Evolutionary conservation across 345 rosid species (phyloP).

Genomic region (Eucalyptus coolabah): DNA sequence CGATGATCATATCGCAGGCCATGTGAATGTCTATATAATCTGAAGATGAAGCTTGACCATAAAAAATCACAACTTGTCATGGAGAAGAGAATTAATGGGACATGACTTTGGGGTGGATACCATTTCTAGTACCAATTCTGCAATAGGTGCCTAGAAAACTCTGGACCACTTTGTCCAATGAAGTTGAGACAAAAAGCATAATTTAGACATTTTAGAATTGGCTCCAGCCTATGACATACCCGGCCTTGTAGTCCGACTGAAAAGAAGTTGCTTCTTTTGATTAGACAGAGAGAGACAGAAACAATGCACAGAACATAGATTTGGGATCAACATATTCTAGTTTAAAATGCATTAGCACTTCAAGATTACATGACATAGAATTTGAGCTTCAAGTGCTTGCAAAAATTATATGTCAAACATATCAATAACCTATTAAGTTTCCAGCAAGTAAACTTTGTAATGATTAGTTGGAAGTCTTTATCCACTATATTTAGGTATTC

Average conservation of each 20-base stretch:
- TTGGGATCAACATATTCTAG: not conserved
- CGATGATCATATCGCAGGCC: too few relatives aligned
- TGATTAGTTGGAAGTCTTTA: not conserved
- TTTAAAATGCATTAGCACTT: not conserved
- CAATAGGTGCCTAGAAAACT: not conserved
- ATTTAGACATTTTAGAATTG: not conserved
- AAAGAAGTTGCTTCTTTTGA: not conserved
- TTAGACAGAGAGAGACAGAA: too few relatives aligned
- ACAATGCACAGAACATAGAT: not conserved
- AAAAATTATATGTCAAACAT: not conserved
- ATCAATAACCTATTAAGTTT: too few relatives aligned
- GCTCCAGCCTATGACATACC: not conserved
- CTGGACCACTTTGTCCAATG: not conserved
- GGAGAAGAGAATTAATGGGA: not conserved
- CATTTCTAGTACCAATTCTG: too few relatives aligned
- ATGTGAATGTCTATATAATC: not conserved
- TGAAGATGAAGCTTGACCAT: not conserved
- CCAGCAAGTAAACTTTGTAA: too few relatives aligned
- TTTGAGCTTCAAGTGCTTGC: not conserved
- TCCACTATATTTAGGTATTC: not conserved
- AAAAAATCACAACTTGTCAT: not conserved
- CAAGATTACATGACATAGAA: not conserved
- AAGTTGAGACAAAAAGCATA: not conserved
- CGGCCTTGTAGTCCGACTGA: not conserved
- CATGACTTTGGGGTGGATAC: too few relatives aligned